Base-by-base conservation (phyloP, 2,329 filamentous ascomycete genomes). In the Pseudonectria buxi region DNA sequence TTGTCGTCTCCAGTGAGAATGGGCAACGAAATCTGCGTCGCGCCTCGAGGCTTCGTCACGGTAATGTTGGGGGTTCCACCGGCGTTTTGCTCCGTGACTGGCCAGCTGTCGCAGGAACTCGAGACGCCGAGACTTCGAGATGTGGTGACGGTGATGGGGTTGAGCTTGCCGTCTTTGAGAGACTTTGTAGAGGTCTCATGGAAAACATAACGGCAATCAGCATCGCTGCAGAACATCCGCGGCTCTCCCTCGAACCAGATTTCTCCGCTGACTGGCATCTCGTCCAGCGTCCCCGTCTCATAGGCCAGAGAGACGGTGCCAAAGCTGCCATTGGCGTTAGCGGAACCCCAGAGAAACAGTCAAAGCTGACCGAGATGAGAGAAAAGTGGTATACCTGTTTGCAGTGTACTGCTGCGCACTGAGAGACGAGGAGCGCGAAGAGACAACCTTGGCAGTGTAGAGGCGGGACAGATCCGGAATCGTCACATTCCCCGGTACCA, bases 401-500 rank as follows among this genome's bases (percentile, higher is more conserved):
- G 67, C 67, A 1, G 61, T 64, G 30, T 64, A 68, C 32, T 64
- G 52, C 14, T 65, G 51, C 15, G 63, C 61, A n/a, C 44, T 53
- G 11, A 41, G 34, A 3, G 44, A 39, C 14, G 50, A 47, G 7
- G 32, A 34, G 5, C 36, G 44, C 9, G 45, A 42, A 4, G 45
- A 44, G 12, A 62, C 31, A 11, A 60, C 50, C 28, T 46, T 58
- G 18, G 32, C 47, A 26, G 52, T 59, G 41, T 57, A 57, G 37
- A 63, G 57, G 25, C 37, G 49, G 7, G 48, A 49, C 53, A 71
- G 48, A 33, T 63, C 51, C 1, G 66, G 50, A 4, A 67, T 49
- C 0, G 56, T 50, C 1, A 68, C 57, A 7, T 53, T 49, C 1
- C 65, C 65, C 0, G 51, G 46, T 2, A 31, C 44, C 2, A 61